Evolutionary conservation across 768 basidiomycete genomes (phyloP).

Genomic region (Leccinum truebloodii): DNA sequence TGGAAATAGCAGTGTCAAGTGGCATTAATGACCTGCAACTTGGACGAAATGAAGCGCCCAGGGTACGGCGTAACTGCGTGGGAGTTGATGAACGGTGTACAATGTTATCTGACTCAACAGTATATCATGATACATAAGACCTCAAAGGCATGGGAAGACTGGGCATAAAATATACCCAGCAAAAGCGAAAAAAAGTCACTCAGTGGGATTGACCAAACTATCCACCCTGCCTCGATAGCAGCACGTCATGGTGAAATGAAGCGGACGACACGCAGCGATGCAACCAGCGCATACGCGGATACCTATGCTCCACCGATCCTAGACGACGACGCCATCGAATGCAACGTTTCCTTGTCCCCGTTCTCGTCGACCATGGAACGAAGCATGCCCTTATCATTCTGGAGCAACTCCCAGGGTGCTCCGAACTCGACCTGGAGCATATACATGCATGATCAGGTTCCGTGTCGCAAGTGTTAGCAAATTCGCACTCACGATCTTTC

Average conservation of each 20-base stretch:
- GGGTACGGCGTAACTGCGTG: too few species aligned
- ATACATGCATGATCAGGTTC: not conserved
- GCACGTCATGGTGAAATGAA: not conserved
- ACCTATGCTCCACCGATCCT: not conserved
- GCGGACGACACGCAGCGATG: not conserved
- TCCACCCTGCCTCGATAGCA: not conserved
- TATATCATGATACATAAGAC: too few species aligned
- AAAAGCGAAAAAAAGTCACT: not conserved
- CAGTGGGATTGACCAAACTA: not conserved
- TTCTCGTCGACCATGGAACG: slow-evolving; percentile 59
- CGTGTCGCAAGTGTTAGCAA: not conserved
- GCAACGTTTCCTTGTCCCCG: slow-evolving; percentile 49
- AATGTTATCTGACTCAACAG: too few species aligned
- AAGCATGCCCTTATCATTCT: slow-evolving; percentile 50
- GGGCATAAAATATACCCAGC: not conserved
- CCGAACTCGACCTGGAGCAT: slow-evolving; percentile 45
- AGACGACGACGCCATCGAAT: slow-evolving; percentile 37
- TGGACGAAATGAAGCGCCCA: too few species aligned
- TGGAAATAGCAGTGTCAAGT: not conserved
- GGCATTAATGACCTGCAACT: too few species aligned
- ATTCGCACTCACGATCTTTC: slow-evolving; percentile 34
- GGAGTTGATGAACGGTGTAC: too few species aligned
- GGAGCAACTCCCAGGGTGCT: slow-evolving; percentile 48
- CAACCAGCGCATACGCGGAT: not conserved
- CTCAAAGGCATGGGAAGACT: too few species aligned